A percentile compares a stretch with the other conserved stretches of the same genome.
phyloP scores from a whole-genome alignment of 208 protist species.

The Leishmania mexicana region DNA sequence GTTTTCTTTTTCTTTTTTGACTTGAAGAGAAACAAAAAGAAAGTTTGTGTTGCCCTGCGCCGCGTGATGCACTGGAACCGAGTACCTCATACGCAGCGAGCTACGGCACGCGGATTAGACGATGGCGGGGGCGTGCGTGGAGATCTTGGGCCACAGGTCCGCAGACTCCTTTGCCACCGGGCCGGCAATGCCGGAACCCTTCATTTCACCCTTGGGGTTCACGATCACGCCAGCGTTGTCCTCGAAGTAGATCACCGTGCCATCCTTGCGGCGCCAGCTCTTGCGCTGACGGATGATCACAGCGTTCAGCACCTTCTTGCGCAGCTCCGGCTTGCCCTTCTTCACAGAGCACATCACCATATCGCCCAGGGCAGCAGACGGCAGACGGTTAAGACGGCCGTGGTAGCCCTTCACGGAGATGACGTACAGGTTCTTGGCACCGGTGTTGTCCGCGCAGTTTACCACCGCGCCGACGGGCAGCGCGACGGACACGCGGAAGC shows the following conservation, averaged over 20 bases:
- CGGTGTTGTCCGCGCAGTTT: conserved; percentile 99
- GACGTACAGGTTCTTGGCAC: conserved; percentile 99
- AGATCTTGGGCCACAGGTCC: conserved; percentile 99
- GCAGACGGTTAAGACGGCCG: conserved; percentile 99
- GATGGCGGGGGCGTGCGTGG: conserved; percentile 94
- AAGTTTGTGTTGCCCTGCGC: background rate
- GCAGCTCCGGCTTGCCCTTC: conserved; percentile 99
- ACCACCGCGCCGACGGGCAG: conserved; percentile 99
- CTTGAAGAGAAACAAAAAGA: background rate
- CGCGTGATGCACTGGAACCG: background rate
- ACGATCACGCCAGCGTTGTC: conserved; percentile 99
- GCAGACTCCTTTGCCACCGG: conserved; percentile 99
- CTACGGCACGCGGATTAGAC: conserved; percentile 95
- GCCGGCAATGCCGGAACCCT: conserved; percentile 99
- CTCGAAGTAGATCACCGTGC: conserved; percentile 99
- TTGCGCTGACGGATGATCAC: conserved; percentile 99
- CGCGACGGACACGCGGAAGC: conserved; percentile 99
- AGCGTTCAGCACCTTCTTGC: conserved; percentile 98
- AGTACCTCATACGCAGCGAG: conserved; percentile 97
- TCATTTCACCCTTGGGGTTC: conserved; percentile 99
- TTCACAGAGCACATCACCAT: conserved; percentile 99
- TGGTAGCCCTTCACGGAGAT: conserved; percentile 99
- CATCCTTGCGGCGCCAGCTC: conserved; percentile 98
- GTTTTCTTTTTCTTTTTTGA: too few species aligned
- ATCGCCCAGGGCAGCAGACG: conserved; percentile 97